Evolutionary conservation across 176 grass and related monocot genomes (phyloP), one percentile per base, ranked within the genome.

Genomic region (Phyllostachys edulis): DNA sequence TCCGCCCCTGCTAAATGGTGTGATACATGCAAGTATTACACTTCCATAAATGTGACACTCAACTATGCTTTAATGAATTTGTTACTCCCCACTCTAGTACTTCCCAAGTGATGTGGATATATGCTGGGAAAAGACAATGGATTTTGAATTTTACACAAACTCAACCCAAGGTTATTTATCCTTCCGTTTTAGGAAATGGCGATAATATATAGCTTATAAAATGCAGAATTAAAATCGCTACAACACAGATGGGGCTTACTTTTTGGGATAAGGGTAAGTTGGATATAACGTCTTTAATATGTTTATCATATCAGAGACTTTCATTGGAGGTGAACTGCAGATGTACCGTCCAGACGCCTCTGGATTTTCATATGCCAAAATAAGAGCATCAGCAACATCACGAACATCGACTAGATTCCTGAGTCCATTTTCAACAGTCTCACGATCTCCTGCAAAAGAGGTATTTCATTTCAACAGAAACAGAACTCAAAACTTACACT

Each of bases 371-470:
- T 82, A 90, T 7, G 56, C 21, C 45, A 90, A 63, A 77, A 82
- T 56, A 77, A 90, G 83, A 90, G 88, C 88, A 72, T 86, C 66
- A 2, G 46, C 88, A 72, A 82, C 83, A 66, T 90, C 88, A 32
- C 88, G 83, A 72, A 82, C 73, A 82, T 90, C 78, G 46, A 86
- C 88, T 40, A 82, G 7, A 72, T 69, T 86, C 47, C 71, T 45
- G 27, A 82, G 38, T 59, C 21, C 82, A 59, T 90, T 82, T 82
- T 90, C 83, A 3, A 86, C 47, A 2, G 88, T 86, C 10, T 90
- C 79, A 17, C 7, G 46, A 15, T 90, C 79, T 70, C 79, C 88
- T 90, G 73, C 46, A 66, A 66, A 61, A 86, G 23, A 77, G 14
- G 2, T 6, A 15, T 63, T 62, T 71, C 38, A 36, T 27, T 68